Conservation (phyloP, 164 flowering plant genomes). For the Tinospora cordifolia region DNA sequence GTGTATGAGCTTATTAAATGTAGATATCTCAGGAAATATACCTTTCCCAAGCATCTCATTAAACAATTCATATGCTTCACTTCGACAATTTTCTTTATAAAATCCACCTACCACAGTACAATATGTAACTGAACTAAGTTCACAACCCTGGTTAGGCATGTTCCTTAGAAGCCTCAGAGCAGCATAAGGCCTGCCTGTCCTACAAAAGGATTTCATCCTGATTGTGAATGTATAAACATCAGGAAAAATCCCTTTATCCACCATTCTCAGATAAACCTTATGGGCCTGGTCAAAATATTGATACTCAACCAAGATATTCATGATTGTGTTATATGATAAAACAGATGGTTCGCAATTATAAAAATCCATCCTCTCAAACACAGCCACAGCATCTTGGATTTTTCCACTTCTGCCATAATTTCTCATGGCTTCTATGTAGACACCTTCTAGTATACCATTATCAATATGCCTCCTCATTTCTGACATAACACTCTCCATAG, state of each 20-base stretch:
- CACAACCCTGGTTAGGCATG: conserved; percentile 8
- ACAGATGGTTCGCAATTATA: conserved; percentile 62
- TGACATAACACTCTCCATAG: conserved; percentile 13
- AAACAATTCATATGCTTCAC: conserved; percentile 49
- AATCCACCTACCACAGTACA: conserved; percentile 12
- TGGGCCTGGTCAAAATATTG: conserved; percentile 7
- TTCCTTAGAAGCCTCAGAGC: conserved; percentile 10
- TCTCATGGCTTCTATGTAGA: conserved; percentile 9
- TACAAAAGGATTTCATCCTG: conserved; percentile 13
- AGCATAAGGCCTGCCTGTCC: conserved; percentile 11
- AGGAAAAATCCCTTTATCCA: conserved; percentile 6
- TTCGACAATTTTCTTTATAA: conserved; percentile 6
- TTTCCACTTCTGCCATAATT: conserved; percentile 9
- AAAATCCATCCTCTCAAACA: conserved; percentile 26
- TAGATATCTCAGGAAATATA: conserved; percentile 11
- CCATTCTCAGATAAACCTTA: conserved; percentile 8
- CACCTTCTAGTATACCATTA: conserved; percentile 8
- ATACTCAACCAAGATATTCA: conserved; percentile 11
- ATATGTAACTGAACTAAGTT: conserved; percentile 9
- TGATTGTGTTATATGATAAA: conserved; percentile 29
- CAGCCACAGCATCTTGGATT: conserved; percentile 7
- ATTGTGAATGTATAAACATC: conserved; percentile 10
- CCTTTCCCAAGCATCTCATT: conserved; percentile 48
- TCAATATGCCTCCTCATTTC: conserved; percentile 12
- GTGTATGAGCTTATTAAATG: conserved; percentile 11